A percentile compares a stretch with the other conserved stretches of the same genome.
Evolutionary conservation across 2,329 filamentous ascomycete species (phyloP).

Genomic region (Penicillium sp.): DNA sequence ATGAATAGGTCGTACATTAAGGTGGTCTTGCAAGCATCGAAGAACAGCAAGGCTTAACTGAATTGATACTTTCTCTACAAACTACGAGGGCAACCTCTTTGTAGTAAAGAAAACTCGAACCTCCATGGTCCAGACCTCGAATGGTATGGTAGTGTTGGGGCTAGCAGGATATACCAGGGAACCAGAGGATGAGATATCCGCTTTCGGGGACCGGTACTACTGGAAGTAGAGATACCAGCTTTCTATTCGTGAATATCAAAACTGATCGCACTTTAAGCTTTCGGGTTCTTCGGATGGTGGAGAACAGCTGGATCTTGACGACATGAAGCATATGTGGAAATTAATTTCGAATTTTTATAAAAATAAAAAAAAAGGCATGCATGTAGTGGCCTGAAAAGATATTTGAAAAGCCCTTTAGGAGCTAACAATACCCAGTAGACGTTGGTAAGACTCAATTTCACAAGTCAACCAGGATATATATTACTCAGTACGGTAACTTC

Average conservation of each 20-base stretch:
- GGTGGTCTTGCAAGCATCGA: slow-evolving; percentile 12
- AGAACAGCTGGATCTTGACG: slow-evolving; percentile 4
- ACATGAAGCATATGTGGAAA: slow-evolving; percentile 2
- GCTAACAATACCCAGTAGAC: not conserved
- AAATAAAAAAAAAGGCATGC: too few species aligned
- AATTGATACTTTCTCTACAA: not conserved
- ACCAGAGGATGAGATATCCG: slow-evolving; percentile 8
- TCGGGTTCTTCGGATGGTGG: slow-evolving; percentile 12
- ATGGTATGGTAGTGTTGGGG: slow-evolving; percentile 6
- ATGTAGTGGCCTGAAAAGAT: too few species aligned
- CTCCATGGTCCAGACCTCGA: slow-evolving; percentile 17
- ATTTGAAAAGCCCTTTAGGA: not conserved
- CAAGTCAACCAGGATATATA: not conserved
- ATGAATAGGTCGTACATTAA: slow-evolving; percentile 5
- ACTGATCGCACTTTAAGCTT: slow-evolving; percentile 7
- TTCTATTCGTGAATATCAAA: not conserved
- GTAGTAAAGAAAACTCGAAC: slow-evolving; percentile 3
- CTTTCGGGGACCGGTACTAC: slow-evolving; percentile 15
- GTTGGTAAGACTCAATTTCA: too few species aligned
- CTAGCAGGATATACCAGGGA: slow-evolving; percentile 4
- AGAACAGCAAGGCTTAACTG: not conserved
- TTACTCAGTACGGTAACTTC: not conserved
- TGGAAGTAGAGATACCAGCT: not conserved
- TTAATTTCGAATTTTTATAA: not conserved
- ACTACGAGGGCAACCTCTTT: not conserved